phyloP scores from a whole-genome alignment of 192 early-diverging fungal genomes.

The Umbelopsis vinacea region DNA sequence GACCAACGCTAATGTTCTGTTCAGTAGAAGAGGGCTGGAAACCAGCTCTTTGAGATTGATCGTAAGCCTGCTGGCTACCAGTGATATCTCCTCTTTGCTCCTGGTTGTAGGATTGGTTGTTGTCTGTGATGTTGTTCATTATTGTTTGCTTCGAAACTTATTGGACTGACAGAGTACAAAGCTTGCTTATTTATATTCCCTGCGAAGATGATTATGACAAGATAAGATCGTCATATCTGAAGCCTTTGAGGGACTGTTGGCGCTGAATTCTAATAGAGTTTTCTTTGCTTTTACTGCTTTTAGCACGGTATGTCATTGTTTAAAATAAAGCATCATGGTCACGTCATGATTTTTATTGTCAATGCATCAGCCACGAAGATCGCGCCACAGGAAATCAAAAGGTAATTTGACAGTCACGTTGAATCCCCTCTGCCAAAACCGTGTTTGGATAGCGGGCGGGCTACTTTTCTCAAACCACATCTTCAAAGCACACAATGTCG shows the following conservation, averaged over 20 bases:
- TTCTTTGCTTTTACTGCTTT: not conserved
- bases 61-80: not conserved
- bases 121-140: not conserved
- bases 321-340: not conserved
- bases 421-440: no score
- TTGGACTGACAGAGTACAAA: no score
- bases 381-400: not conserved
- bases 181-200: not conserved
- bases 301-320: not conserved
- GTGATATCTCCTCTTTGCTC: not conserved
- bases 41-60: slow-evolving; percentile 3
- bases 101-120: not conserved
- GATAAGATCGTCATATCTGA: slow-evolving; percentile 13
- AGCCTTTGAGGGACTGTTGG: not conserved
- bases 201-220: not conserved
- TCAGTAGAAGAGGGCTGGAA: slow-evolving; percentile 2
- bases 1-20: slow-evolving; percentile 4
- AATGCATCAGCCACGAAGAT: no score
- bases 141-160: not conserved
- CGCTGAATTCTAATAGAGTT: not conserved
- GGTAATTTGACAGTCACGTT: no score
- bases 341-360: not conserved
- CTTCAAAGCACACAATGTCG: not conserved
- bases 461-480: not conserved
- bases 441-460: no score